phyloP scores from a whole-genome alignment of 2,329 filamentous ascomycete species.

The Ascosphaera acerosa region DNA sequence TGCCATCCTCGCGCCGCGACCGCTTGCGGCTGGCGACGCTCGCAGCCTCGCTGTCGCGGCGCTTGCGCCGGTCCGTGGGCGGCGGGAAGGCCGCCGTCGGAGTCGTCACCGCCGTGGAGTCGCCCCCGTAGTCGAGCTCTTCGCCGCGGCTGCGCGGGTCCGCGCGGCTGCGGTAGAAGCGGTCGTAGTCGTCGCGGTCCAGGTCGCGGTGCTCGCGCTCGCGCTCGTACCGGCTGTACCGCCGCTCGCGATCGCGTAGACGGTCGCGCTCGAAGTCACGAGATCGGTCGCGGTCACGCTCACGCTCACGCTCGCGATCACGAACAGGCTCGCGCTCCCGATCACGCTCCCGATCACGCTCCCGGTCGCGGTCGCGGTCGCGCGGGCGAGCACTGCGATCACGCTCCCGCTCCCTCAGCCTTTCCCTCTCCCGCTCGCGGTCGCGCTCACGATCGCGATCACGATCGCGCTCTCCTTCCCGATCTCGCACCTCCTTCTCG shows the following conservation, averaged over 20 bases:
- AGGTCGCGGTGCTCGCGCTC: slow-evolving; percentile 71
- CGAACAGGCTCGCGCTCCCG: slow-evolving; percentile 13
- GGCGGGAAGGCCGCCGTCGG: slow-evolving; percentile 26
- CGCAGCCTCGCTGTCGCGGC: slow-evolving; percentile 53
- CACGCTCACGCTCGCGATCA: slow-evolving; percentile 18
- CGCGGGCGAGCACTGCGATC: too few relatives aligned
- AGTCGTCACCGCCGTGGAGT: slow-evolving; percentile 23
- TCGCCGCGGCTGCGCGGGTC: slow-evolving; percentile 59
- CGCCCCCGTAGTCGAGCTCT: slow-evolving; percentile 75
- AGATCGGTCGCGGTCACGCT: slow-evolving; percentile 25
- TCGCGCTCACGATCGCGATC: slow-evolving; percentile 18
- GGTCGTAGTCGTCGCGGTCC: slow-evolving; percentile 40
- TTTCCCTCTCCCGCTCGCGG: slow-evolving; percentile 15
- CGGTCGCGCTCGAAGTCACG: slow-evolving; percentile 55
- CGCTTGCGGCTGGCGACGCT: slow-evolving; percentile 26
- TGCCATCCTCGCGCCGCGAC: slow-evolving; percentile 28
- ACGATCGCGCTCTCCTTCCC: slow-evolving; percentile 16
- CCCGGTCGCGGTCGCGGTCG: slow-evolving; percentile 72
- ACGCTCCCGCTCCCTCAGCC: slow-evolving; percentile 29
- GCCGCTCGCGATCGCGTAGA: slow-evolving; percentile 31
- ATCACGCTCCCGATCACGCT: slow-evolving; percentile 20
- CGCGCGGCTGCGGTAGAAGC: slow-evolving; percentile 56
- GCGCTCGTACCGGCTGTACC: slow-evolving; percentile 27
- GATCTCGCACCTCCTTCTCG: too few relatives aligned
- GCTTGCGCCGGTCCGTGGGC: slow-evolving; percentile 42